Evolutionary conservation across 176 grass and related monocot genomes (phyloP).

Genomic region (Avena atlantica): DNA sequence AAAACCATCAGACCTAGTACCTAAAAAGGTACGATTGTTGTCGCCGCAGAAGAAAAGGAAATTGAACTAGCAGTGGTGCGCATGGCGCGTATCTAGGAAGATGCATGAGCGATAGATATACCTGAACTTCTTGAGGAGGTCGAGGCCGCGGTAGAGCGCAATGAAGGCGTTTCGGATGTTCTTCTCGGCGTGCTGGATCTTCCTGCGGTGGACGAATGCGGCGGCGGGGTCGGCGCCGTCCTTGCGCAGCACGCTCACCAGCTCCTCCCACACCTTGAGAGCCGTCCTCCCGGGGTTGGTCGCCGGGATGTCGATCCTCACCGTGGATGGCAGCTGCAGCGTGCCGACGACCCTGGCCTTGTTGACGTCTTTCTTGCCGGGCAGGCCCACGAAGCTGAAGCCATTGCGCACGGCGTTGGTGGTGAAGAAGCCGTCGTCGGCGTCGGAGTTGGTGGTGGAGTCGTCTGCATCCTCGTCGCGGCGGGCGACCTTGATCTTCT

Average conservation of each 20-base stretch:
- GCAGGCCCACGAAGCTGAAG: too few species aligned
- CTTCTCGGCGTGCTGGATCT: slow-evolving; percentile 96
- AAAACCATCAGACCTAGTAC: slow-evolving; percentile 10
- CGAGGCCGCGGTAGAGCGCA: slow-evolving; percentile 78
- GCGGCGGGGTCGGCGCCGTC: slow-evolving; percentile 65
- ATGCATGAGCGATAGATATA: background rate
- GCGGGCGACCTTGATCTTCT: slow-evolving; percentile 63
- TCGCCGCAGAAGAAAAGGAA: background rate
- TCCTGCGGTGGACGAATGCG: slow-evolving; percentile 73
- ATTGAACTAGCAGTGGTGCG: too few species aligned
- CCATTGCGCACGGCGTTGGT: slow-evolving; percentile 27
- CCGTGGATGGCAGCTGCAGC: slow-evolving; percentile 45
- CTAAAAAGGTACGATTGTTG: background rate
- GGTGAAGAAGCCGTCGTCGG: background rate
- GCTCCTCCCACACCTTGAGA: slow-evolving; percentile 84
- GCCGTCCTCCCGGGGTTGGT: slow-evolving; percentile 66
- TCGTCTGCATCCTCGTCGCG: too few species aligned
- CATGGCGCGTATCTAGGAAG: too few species aligned
- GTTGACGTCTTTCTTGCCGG: slow-evolving; percentile 41
- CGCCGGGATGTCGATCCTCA: slow-evolving; percentile 89
- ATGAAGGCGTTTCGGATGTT: slow-evolving; percentile 82
- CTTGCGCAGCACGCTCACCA: slow-evolving; percentile 78
- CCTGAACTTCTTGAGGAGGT: slow-evolving; percentile 88
- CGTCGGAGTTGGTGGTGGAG: too few species aligned
- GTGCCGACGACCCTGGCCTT: slow-evolving; percentile 1